Conservation (phyloP, 2,329 filamentous ascomycete species). For the Cordyceps farinosa region DNA sequence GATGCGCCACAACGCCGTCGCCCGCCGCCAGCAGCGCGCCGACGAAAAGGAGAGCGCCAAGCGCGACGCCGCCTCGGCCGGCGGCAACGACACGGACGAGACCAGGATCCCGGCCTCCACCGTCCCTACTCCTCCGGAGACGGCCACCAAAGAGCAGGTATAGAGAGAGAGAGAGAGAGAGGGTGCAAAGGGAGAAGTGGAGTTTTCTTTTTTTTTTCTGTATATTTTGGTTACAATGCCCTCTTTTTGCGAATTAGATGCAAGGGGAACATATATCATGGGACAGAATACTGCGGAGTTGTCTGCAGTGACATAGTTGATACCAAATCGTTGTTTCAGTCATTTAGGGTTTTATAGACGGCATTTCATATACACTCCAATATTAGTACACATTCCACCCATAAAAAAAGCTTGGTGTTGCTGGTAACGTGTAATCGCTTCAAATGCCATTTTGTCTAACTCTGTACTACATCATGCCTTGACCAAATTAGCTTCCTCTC, state of each 20-base stretch:
- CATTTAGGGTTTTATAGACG: neutral
- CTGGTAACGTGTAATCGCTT: neutral
- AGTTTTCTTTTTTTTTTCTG: neutral
- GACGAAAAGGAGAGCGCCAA: slow-evolving; percentile 13
- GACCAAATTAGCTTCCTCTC: slow-evolving; percentile 43
- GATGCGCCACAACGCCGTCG: slow-evolving; percentile 35
- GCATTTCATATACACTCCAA: neutral
- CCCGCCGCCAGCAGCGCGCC: slow-evolving; percentile 8
- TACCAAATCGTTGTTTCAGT: neutral
- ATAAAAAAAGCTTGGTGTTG: neutral
- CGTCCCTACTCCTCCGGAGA: slow-evolving; percentile 20
- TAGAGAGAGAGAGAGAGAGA: slow-evolving; percentile 12
- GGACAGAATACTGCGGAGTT: neutral
- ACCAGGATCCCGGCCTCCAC: slow-evolving; percentile 17
- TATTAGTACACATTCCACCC: neutral
- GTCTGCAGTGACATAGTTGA: neutral
- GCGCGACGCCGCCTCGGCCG: slow-evolving; percentile 2
- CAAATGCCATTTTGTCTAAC: neutral
- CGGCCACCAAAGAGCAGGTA: slow-evolving; percentile 27
- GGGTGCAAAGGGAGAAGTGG: too few species aligned
- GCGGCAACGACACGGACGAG: slow-evolving; percentile 19
- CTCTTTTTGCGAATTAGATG: neutral
- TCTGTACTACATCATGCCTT: slow-evolving; percentile 28
- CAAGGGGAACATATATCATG: neutral
- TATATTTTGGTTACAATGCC: neutral